Conservation (phyloP, 2,329 filamentous ascomycete species). For the Parafenestella ontariensis region DNA sequence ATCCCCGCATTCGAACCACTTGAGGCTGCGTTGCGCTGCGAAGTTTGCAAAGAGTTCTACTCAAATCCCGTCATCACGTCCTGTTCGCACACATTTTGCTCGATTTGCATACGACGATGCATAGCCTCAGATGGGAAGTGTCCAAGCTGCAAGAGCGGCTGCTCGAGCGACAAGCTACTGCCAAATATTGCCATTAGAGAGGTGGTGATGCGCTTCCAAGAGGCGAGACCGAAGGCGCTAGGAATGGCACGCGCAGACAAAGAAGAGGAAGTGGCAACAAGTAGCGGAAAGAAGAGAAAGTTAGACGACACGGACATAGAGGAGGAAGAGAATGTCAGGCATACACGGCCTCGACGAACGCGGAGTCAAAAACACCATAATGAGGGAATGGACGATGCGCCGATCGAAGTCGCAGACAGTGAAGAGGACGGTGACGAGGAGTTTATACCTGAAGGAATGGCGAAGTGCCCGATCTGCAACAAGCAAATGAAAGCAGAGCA, state of each 20-base stretch:
- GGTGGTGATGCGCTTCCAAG: slow-evolving; percentile 78
- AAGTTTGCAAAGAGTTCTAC: slow-evolving; percentile 98
- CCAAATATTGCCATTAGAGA: slow-evolving; percentile 88
- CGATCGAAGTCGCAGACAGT: slow-evolving; percentile 48
- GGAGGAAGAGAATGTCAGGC: slow-evolving; percentile 42
- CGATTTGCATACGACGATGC: slow-evolving; percentile 88
- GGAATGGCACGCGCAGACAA: slow-evolving; percentile 65
- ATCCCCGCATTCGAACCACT: slow-evolving; percentile 71
- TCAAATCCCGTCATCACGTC: slow-evolving; percentile 93
- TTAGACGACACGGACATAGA: slow-evolving; percentile 59
- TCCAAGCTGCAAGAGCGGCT: slow-evolving; percentile 77
- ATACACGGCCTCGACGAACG: slow-evolving; percentile 46
- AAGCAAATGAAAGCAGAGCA: slow-evolving; percentile 78
- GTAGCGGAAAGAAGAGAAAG: slow-evolving; percentile 56
- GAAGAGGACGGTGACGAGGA: slow-evolving; percentile 56
- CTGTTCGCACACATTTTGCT: slow-evolving; percentile 96
- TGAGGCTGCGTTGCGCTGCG: slow-evolving; percentile 87
- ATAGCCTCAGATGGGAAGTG: slow-evolving; percentile 85
- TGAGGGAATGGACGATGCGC: slow-evolving; percentile 34
- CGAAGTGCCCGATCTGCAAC: slow-evolving; percentile 82
- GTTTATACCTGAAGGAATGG: slow-evolving; percentile 69
- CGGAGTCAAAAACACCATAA: slow-evolving; percentile 47
- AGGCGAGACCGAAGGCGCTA: slow-evolving; percentile 68
- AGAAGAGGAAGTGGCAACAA: slow-evolving; percentile 17
- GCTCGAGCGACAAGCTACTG: slow-evolving; percentile 84